Conservation (phyloP, 441 rosid genomes). For the Populus hybrid region DNA sequence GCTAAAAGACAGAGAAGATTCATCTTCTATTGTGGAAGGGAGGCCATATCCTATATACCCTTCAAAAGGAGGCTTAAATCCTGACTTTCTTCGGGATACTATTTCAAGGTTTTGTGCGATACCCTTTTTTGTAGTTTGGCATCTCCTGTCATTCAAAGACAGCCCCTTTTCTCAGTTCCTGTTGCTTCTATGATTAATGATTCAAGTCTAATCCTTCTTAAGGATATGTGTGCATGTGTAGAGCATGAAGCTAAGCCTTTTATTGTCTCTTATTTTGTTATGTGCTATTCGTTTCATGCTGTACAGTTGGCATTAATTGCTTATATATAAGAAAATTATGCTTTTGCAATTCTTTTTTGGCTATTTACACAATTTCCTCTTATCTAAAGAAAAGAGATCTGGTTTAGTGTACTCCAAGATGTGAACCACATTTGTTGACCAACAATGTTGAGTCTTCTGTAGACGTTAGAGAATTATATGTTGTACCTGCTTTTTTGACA, state of each 20-base stretch:
- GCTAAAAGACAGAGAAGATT: slow-evolving; percentile 68
- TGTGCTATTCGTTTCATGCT: neutral
- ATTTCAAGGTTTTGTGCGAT: slow-evolving; percentile 60
- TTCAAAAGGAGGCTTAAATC: slow-evolving; percentile 83
- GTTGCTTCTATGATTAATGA: neutral
- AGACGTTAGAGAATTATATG: neutral
- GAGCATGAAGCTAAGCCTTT: neutral
- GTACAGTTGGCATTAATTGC: neutral
- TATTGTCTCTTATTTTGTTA: neutral
- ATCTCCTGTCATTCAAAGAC: neutral
- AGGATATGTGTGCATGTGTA: neutral
- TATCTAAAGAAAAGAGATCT: neutral
- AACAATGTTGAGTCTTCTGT: neutral
- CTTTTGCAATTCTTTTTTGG: neutral
- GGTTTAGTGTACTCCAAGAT: neutral
- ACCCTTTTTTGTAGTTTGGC: slow-evolving; percentile 10
- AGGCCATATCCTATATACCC: slow-evolving; percentile 96
- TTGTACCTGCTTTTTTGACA: neutral
- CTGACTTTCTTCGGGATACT: slow-evolving; percentile 60
- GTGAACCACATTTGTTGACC: neutral
- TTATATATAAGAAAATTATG: neutral
- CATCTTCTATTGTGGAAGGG: slow-evolving; percentile 49
- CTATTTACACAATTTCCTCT: neutral
- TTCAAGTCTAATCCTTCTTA: neutral
- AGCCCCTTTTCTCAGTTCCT: neutral